phyloP scores from a whole-genome alignment of 2,329 filamentous ascomycete species.

The Ophiostoma novo-ulmi region DNA sequence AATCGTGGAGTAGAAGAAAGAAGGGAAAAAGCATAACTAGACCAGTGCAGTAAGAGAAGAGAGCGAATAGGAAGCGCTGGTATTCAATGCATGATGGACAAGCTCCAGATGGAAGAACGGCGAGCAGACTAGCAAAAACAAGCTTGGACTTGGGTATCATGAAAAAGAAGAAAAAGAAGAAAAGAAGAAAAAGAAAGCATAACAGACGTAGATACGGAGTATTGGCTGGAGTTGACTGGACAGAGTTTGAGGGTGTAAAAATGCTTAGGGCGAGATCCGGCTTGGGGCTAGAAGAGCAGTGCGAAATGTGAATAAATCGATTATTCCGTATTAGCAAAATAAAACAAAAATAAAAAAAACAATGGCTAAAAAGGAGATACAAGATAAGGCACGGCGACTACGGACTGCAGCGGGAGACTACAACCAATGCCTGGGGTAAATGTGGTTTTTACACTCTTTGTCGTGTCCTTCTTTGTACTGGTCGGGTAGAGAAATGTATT shows the following conservation, averaged over 20 bases:
- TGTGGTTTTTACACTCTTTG: neutral
- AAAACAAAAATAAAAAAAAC: neutral
- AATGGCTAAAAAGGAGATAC: neutral
- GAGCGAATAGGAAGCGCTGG: neutral
- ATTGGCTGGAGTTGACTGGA: neutral
- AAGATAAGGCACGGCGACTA: neutral
- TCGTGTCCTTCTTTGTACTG: neutral
- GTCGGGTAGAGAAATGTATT: neutral
- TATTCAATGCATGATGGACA: neutral
- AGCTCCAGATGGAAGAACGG: neutral
- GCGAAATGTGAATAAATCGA: neutral
- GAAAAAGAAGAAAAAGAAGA: neutral
- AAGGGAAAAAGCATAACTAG: neutral
- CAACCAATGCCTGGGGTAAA: neutral
- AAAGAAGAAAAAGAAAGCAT: slow-evolving; percentile 4
- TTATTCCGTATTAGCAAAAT: neutral
- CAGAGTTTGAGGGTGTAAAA: neutral
- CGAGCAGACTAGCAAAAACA: neutral
- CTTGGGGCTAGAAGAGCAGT: neutral
- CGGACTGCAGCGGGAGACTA: neutral
- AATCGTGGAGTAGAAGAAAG: neutral
- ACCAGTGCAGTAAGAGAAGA: neutral
- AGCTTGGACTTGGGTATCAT: neutral
- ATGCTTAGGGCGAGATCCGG: neutral
- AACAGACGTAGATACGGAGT: neutral